Evolutionary conservation across 805 yeast genomes (phyloP).

Genomic region (Kluyveromyces aestuarii): DNA sequence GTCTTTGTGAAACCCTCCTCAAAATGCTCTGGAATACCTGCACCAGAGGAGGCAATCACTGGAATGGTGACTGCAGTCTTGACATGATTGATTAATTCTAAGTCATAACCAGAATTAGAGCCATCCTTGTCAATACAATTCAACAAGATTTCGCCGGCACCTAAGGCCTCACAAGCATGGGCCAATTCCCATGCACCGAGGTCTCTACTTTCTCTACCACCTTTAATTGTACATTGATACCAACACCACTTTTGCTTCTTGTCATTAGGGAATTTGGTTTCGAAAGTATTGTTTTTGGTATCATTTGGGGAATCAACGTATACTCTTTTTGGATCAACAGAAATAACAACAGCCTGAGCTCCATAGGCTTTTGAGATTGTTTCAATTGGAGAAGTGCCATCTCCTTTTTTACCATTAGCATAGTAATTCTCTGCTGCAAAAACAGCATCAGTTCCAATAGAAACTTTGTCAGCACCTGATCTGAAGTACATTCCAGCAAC

Average conservation of each 20-base stretch:
- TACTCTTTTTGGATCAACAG: slow-evolving; percentile 92
- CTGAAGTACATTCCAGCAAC: slow-evolving; percentile 89
- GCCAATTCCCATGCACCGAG: slow-evolving; percentile 88
- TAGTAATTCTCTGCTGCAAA: slow-evolving; percentile 78
- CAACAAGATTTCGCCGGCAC: slow-evolving; percentile 91
- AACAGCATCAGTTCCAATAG: slow-evolving; percentile 97
- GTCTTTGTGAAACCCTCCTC: slow-evolving; percentile 78
- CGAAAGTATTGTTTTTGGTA: slow-evolving; percentile 53
- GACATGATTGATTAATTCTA: slow-evolving; percentile 73
- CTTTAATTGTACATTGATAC: slow-evolving; percentile 93
- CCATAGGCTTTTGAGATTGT: slow-evolving; percentile 90
- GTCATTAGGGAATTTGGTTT: slow-evolving; percentile 68
- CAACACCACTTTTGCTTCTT: slow-evolving; percentile 83
- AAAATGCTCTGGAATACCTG: slow-evolving; percentile 89
- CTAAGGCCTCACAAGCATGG: slow-evolving; percentile 80
- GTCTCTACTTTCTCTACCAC: slow-evolving; percentile 87
- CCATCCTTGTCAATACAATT: slow-evolving; percentile 98
- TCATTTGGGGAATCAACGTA: slow-evolving; percentile 53
- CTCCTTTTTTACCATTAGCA: slow-evolving; percentile 43
- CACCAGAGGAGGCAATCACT: slow-evolving; percentile 96
- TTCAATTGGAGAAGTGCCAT: slow-evolving; percentile 85
- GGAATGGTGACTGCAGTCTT: slow-evolving; percentile 76
- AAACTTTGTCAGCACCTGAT: slow-evolving; percentile 96
- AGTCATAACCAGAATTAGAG: slow-evolving; percentile 85
- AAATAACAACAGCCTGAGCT: slow-evolving; percentile 93